Base-by-base conservation (phyloP, 805 yeast species). In the Spencermartinsiella europaea region DNA sequence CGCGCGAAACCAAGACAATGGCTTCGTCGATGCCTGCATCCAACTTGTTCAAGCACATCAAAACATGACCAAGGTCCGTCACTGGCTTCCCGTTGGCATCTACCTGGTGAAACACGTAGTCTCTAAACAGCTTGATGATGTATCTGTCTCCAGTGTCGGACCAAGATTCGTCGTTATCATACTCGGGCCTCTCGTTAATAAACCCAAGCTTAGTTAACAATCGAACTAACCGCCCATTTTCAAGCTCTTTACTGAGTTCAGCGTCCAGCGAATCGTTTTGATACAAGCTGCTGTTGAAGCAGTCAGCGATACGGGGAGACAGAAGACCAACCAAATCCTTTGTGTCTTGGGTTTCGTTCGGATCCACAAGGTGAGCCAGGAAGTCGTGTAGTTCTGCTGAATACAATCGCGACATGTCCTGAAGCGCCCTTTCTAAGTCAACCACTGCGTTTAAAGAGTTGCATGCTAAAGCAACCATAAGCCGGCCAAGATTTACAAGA, bases 1-100 rank as follows among this genome's bases (percentile, higher is more conserved):
- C 96, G 8, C 83, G 77, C 28, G 93, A 82, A 0, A 88, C 87
- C 44, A 93, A 73, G 62, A 90, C 69, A 14, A 93, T 66, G 54
- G 78, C 80, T 65, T 93, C 99, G 43, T 86, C 89, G 28, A 83
- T 75, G 1, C 97, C 98, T 4, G 91, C 95, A 61, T 93, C 99
- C 53, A 93, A 70, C 65, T 91, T 93, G 67, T 91, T 91, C 58
- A 93, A 69, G 57, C 84, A 78, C 42, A 79, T 71, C 50, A 93
- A 68, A 4, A 89, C 90, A 62, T 88, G 88, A 0, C 89, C 81
- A 56, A 93, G 70, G 64, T 93, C 96, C 47, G 88, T 68, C 1
- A 81, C 77, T 2, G 95, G 89, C 56, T 75, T 75, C 12, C 96
- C 96, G 20, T 65, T 65, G 44, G 83, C 90, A 62, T 87, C 89